Conservation (phyloP, 2,329 filamentous ascomycete species). For the Capronia coronata region DNA sequence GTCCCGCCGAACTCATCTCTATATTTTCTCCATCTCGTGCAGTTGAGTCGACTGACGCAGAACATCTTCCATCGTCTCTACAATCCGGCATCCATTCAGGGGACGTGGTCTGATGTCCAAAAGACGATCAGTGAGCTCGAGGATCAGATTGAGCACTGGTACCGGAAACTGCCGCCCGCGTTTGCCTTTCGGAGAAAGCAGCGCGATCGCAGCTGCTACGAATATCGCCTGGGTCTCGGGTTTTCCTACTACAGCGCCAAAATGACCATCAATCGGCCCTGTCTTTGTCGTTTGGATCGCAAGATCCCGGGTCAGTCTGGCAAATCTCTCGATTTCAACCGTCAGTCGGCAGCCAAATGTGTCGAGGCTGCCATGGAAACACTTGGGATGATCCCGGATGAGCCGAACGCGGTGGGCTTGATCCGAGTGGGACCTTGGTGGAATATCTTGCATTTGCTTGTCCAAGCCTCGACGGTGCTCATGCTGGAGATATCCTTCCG, state of each 20-base stretch:
- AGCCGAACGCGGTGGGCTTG: conserved; percentile 37
- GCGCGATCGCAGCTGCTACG: conserved; percentile 30
- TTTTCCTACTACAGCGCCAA: conserved; percentile 42
- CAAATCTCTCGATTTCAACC: conserved; percentile 34
- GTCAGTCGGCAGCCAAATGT: conserved; percentile 36
- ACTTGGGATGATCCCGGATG: conserved; percentile 39
- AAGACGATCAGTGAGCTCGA: conserved; percentile 33
- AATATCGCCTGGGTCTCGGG: conserved; percentile 38
- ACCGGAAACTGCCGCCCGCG: conserved; percentile 34
- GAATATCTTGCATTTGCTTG: conserved; percentile 41
- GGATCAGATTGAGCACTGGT: conserved; percentile 36
- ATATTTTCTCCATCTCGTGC: conserved; percentile 37
- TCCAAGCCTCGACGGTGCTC: conserved; percentile 41
- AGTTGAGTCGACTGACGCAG: conserved; percentile 35
- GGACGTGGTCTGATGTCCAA: conserved; percentile 36
- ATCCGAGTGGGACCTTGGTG: conserved; percentile 41
- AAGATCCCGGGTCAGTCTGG: conserved; percentile 30
- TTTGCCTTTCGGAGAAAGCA: conserved; percentile 35
- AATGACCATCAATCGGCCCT: conserved; percentile 42
- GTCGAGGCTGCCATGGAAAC: conserved; percentile 37
- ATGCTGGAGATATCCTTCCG: conserved; percentile 43
- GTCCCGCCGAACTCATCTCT: conserved; percentile 35
- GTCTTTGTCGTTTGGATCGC: conserved; percentile 41
- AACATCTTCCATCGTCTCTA: conserved; percentile 36
- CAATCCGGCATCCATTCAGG: conserved; percentile 34